Conservation (phyloP, 148 eudicot genomes). For the Agrostemma githago region DNA sequence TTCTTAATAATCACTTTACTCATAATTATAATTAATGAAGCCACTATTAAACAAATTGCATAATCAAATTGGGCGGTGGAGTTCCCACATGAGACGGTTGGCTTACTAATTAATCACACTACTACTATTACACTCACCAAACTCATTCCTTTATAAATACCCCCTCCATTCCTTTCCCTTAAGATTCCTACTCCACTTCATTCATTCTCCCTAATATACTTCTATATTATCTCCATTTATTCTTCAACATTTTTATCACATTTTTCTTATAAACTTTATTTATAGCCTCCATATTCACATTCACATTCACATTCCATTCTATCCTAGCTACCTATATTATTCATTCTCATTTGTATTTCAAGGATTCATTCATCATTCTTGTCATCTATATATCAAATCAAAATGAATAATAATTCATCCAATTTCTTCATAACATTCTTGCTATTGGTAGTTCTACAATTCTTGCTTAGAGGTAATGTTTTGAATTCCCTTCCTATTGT, state of each 20-base stretch:
- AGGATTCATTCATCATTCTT: neutral
- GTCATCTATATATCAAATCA: neutral
- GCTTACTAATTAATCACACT: neutral
- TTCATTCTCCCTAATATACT: neutral
- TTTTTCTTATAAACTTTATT: neutral
- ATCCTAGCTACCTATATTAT: neutral
- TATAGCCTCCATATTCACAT: neutral
- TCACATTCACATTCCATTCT: constrained; percentile 5
- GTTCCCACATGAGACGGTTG: constrained; percentile 22
- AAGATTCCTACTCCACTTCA: constrained; percentile 21
- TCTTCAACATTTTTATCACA: neutral
- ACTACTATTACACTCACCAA: constrained; percentile 14
- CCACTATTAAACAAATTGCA: neutral
- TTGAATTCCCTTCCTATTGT: neutral
- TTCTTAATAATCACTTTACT: neutral
- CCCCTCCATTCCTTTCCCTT: neutral
- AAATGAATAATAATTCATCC: constrained; percentile 6
- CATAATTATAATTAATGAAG: neutral
- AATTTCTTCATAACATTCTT: neutral
- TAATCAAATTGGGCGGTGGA: constrained; percentile 26
- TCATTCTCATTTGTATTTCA: neutral
- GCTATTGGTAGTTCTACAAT: neutral
- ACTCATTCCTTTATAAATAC: constrained; percentile 20
- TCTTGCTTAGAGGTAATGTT: constrained; percentile 3
- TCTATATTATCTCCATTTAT: neutral